Base-by-base conservation (phyloP, 495 filamentous ascomycete genomes). In the Pyronema domesticum region DNA sequence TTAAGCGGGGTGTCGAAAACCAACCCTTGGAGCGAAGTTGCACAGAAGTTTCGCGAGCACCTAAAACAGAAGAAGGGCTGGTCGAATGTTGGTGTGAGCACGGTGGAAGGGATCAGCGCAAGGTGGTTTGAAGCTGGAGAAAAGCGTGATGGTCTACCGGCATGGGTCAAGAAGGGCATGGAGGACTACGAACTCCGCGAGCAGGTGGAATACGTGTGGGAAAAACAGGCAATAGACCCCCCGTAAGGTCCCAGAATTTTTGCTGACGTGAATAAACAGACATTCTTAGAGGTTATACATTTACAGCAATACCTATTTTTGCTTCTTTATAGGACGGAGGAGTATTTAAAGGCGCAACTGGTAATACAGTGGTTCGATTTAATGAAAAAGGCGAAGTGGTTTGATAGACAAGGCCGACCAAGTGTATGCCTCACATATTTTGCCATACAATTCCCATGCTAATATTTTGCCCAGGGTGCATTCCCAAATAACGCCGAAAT, bases 361-460 rank as follows among this genome's bases (percentile, higher is more conserved):
- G 61, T 93, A 6, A 65, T 82, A 6, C 69, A 75, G 51, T 95
- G 89, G 89, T 85, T 89, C 51, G 66, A 72, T 7, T 65, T 94
- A 23, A 79, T 89, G 74, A 64, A 65, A 23, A 71, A 77, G 1
- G 59, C 63, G 8, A 37, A 35, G 19, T 66, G 65, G 23, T 58
- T 65, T 39, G 30, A 36, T 17, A 50, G 19, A 36, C 1, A 36
- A 36, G 47, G 47, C 47, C 18, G 47, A n/a, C 17, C 30, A 36
- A 13, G 19, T 13, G 47, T 50, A 50, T 11, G 30, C 8, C 19
- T 50, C 19, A 11, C 17, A 35, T 17, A 8, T 11, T 50, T 19
- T n/a, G 30, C 34, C 3, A 35, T 36, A 13, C 13, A 1, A 11
- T 15, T 11, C 47, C 9, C 9, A 34, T 35, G 33, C 58, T 61